Base-by-base conservation (phyloP, 2,329 filamentous ascomycete species). In the Aphanoascus verrucosus region DNA sequence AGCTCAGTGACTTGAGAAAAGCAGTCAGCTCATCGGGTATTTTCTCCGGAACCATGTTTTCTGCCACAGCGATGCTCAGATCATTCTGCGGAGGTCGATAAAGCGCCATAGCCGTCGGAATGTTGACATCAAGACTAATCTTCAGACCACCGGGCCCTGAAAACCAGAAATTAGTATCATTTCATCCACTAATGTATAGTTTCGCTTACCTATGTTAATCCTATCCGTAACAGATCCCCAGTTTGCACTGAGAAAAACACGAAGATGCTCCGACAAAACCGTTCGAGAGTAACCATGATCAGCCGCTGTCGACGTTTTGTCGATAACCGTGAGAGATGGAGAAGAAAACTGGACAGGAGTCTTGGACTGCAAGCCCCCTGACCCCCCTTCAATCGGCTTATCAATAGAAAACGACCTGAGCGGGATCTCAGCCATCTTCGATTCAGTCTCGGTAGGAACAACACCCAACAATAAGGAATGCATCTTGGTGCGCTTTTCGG, bases 141-240 rank as follows among this genome's bases (percentile, higher is more conserved):
- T 81, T 80, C 60, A 88, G 66, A 67, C 88, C 85, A n/a, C 85
- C 85, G 9, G 84, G 83, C 1, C 77, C 83, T 61, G 48, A 2
- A 43, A 51, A 5, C 14, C 9, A 48, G 17, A 15, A 35, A 17
- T 46, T 49, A 49, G 14, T 35, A 49, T 64, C 49, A 67, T 59
- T 37, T 17, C 38, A 43, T 5, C 28, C 43, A 15, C 15, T 14
- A 2, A 43, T 8, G n/a, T 42, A 19, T 43, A 1, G 11, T 4
- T 23, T 9, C 12, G 12, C 70, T 66, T 70, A 75, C 77, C 74
- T 52, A 94, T 76, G 60, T 94, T 94, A 63, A 95, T 76, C 37
- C 89, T 81, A 69, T 96, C 90, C 1, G 86, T 88, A 14, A 94
- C 74, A 41, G 83, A 87, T 47, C 88, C 87, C 59, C 84, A 82